Conservation (phyloP, 1,284 basidiomycete species). For the Trichosporon faecale region DNA sequence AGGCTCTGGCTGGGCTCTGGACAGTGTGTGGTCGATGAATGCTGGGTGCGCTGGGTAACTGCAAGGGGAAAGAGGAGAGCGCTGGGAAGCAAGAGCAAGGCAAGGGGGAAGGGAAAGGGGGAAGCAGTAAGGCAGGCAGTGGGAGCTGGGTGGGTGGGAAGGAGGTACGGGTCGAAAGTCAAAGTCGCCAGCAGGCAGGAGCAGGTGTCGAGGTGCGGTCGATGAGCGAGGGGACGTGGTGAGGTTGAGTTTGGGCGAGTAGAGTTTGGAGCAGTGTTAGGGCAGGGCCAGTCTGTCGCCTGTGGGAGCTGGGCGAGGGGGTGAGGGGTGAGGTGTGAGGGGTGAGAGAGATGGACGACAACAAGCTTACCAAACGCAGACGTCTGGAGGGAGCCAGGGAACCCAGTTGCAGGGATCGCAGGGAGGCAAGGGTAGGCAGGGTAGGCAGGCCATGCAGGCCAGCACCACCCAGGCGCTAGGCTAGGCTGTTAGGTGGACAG, state of each 20-base stretch:
- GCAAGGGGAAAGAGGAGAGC: slow-evolving; percentile 3
- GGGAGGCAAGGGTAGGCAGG: not conserved
- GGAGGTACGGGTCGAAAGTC: slow-evolving; percentile 8
- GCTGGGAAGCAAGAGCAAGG: not conserved
- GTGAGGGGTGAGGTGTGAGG: not conserved
- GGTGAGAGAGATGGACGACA: slow-evolving; percentile 1
- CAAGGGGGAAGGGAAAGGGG: not conserved
- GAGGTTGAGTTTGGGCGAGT: slow-evolving; percentile 5
- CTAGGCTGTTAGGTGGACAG: not conserved
- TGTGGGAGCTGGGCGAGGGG: not conserved
- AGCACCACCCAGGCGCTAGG: not conserved
- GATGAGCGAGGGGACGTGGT: not conserved
- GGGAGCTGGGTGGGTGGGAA: slow-evolving; percentile 4
- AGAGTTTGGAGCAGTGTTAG: slow-evolving; percentile 10
- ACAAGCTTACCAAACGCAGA: slow-evolving; percentile 10
- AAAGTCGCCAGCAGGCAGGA: not conserved
- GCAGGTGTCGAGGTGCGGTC: no score
- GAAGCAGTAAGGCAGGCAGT: not conserved
- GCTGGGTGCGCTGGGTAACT: no score
- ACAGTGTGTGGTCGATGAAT: not conserved
- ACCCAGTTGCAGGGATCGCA: not conserved
- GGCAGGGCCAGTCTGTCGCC: not conserved
- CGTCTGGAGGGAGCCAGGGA: not conserved
- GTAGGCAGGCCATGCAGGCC: not conserved
- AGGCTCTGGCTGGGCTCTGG: not conserved